Evolutionary conservation across 345 rosid species (phyloP).

Genomic region (Carallia brachiata): DNA sequence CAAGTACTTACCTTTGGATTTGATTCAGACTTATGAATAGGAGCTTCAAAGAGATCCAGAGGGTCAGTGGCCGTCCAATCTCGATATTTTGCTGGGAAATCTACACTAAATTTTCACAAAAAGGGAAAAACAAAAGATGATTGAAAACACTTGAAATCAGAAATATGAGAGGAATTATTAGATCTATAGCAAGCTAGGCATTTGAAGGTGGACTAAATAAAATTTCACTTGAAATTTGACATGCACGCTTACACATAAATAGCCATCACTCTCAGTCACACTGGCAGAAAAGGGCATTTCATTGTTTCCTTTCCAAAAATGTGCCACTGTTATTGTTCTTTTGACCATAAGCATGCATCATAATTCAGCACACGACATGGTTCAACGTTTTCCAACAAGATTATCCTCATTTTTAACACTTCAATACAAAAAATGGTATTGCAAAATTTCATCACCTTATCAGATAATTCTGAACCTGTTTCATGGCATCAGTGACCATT

Average conservation of each 20-base stretch:
- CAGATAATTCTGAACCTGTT: too few species aligned
- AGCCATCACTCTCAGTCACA: neutral
- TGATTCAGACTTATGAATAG: slow-evolving; percentile 55
- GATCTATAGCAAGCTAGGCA: neutral
- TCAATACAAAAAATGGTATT: too few species aligned
- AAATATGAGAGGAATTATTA: slow-evolving; percentile 3
- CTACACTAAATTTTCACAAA: slow-evolving; percentile 61
- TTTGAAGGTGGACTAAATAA: neutral
- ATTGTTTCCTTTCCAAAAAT: too few species aligned
- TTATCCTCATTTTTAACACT: too few species aligned
- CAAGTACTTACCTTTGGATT: slow-evolving; percentile 67
- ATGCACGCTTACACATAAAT: too few species aligned
- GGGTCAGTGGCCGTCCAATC: slow-evolving; percentile 72
- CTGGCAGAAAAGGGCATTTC: too few species aligned
- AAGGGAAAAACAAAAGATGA: neutral
- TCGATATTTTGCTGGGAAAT: slow-evolving; percentile 80
- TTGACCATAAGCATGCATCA: too few species aligned
- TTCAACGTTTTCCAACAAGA: too few species aligned
- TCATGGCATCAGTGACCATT: too few species aligned
- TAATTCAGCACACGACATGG: too few species aligned
- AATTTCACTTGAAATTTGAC: slow-evolving; percentile 1
- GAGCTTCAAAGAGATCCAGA: slow-evolving; percentile 79
- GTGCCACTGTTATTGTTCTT: too few species aligned
- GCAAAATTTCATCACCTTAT: too few species aligned
- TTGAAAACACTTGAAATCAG: neutral